Base-by-base conservation (phyloP, 2,329 filamentous ascomycete genomes). In the Periconia digitata region DNA sequence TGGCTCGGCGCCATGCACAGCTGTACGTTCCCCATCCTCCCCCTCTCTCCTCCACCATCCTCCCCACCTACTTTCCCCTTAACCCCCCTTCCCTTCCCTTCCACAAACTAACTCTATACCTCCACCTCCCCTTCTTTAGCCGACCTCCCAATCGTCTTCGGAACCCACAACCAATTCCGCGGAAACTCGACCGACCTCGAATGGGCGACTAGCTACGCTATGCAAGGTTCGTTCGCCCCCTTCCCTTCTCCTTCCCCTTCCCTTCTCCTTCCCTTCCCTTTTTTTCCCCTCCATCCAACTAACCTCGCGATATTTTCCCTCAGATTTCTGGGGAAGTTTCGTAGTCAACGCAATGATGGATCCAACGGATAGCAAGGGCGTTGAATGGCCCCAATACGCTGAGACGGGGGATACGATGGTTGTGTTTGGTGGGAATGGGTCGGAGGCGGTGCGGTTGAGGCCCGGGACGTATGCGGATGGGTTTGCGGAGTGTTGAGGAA, bases 161-260 rank as follows among this genome's bases (percentile, higher is more conserved):
- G 40, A 10, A 42, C 40, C 8, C 40, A 42, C 24, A 5, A 24
- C 12, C 21, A 24, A n/a, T 24, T 29, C 13, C 40, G 40, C 24
- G 40, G 40, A 8, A 42, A 42, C 24, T 42, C 40, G n/a, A 42
- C 40, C 13, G 21, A 42, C 8, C n/a, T 42, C 5, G 40, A 42
- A 29, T 42, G 40, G 40, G 20, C 24, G 24, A 42, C 40, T 2
- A 24, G 21, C 12, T 42, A n/a, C 12, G 40, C 17, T 8, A 42
- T 42, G 40, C 6, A 42, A 42, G 40, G 37, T 40, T 8, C 22
- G 37, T 20, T 13, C 4, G 3, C 3, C 27, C 27, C 8, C 27
- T 12, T 32, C 8, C 8, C 27, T 3, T 15, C 3, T 32, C n/a
- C 4, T 12, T 15, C 27, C 27, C 12, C 13, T 13, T 27, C 6